These are phyloP conservation scores for Suillus fuscotomentosus DNA, from an alignment of 768 basidiomycete species.

Conservation along the genomic window DNA sequence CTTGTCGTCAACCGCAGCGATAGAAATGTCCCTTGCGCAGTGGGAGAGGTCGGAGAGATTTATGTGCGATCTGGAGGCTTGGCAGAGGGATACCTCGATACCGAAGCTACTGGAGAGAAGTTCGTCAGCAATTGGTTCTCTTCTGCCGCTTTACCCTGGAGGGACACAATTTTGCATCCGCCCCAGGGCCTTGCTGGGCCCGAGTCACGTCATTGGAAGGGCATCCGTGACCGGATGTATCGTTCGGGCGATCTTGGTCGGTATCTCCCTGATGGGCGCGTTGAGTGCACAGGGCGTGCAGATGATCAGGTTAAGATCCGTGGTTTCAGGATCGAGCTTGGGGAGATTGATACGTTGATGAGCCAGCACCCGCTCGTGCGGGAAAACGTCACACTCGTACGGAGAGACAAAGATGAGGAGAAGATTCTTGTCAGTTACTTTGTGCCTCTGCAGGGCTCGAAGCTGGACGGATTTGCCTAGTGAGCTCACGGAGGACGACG, in stretches of 20 bases:
- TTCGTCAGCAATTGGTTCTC: conserved; percentile 96
- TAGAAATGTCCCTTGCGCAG: conserved; percentile 79
- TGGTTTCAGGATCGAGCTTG: conserved; percentile 97
- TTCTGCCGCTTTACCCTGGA: conserved; percentile 41
- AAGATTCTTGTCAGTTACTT: conserved; percentile 98
- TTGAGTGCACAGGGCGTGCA: conserved; percentile 95
- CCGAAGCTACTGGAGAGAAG: conserved; percentile 81
- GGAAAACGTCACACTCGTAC: conserved; percentile 97
- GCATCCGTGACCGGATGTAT: conserved; percentile 96
- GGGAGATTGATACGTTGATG: conserved; percentile 96
- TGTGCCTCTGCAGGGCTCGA: conserved; percentile 76
- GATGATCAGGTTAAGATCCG: conserved; percentile 99
- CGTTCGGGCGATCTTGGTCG: conserved; percentile 95
- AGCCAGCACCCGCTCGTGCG: conserved; percentile 89
- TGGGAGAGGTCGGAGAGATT: conserved; percentile 98
- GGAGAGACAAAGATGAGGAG: conserved; percentile 98
- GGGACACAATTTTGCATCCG: conserved; percentile 74
- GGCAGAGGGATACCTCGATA: conserved; percentile 91
- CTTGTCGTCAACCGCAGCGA: conserved; percentile 93
- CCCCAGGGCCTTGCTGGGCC: conserved; percentile 54
- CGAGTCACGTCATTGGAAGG: conserved; percentile 87
- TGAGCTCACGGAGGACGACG: conserved; percentile 50
- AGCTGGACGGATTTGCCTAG: conserved; percentile 69
- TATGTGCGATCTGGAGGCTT: conserved; percentile 96
- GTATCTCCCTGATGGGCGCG: conserved; percentile 87